Evolutionary conservation across 2,329 filamentous ascomycete genomes (phyloP).

Genomic region (Neonectria sp.): DNA sequence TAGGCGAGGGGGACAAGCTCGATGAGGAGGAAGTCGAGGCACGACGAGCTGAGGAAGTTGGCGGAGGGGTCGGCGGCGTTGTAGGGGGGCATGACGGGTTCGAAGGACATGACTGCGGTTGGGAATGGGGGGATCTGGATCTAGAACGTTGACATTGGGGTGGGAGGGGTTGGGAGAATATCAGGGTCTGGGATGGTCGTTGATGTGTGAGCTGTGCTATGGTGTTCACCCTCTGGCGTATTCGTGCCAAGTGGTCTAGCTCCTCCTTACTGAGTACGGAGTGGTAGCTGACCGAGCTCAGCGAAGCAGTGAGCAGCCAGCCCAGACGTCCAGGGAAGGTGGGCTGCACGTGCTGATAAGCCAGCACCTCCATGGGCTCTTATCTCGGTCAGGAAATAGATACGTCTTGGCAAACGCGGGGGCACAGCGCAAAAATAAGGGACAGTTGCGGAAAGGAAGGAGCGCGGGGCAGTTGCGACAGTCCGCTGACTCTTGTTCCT

Average conservation of each 20-base stretch:
- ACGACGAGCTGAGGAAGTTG: conserved; percentile 85
- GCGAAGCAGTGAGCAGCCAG: background rate
- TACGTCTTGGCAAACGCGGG: conserved; percentile 33
- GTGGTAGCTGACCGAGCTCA: conserved; percentile 22
- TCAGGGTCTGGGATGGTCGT: background rate
- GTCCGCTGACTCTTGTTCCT: background rate
- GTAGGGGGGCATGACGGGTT: conserved; percentile 77
- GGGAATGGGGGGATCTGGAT: background rate
- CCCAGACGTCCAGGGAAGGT: background rate
- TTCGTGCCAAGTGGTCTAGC: background rate
- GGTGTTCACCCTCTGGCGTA: conserved; percentile 15
- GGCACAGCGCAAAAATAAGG: conserved; percentile 1
- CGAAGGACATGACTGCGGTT: conserved; percentile 76
- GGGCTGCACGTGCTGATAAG: conserved; percentile 39
- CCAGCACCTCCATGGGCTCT: background rate
- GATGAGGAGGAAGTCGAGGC: conserved; percentile 94
- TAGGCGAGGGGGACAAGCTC: conserved; percentile 96
- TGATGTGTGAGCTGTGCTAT: conserved; percentile 8
- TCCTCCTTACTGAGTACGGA: background rate
- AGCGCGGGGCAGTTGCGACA: conserved; percentile 32
- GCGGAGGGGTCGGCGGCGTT: conserved; percentile 82
- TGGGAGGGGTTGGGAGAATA: background rate
- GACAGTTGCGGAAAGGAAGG: background rate
- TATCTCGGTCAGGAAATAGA: conserved; percentile 5
- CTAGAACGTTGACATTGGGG: background rate